A percentile compares a stretch with the other conserved stretches of the same genome.
These are phyloP conservation scores for Isochrysis galbana DNA, from an alignment of 78 protist species.

Conservation along the genomic window DNA sequence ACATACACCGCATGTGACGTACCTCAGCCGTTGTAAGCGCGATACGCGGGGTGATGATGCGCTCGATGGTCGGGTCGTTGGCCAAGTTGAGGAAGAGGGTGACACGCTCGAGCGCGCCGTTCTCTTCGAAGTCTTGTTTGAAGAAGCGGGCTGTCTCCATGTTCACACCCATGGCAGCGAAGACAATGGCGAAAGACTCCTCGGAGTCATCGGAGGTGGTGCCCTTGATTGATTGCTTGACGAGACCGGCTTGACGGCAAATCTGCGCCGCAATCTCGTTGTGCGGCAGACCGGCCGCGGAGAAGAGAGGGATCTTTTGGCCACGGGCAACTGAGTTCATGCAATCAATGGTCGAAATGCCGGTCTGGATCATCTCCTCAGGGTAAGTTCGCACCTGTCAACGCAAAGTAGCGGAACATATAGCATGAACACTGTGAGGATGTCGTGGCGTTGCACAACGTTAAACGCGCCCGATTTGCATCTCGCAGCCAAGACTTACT, in stretches of 20 bases:
- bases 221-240: constrained; percentile 68
- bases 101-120: constrained; percentile 89
- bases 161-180: constrained; percentile 99
- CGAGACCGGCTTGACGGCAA: constrained; percentile 96
- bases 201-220: constrained; percentile 78
- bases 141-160: constrained; percentile 99
- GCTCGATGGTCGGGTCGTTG: constrained; percentile 99
- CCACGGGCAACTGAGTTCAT: constrained; percentile 99
- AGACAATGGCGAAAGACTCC: constrained; percentile 98
- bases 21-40: constrained; percentile 53
- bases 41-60: constrained; percentile 97
- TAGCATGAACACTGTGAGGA: no score
- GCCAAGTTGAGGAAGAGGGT: constrained; percentile 98
- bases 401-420: no score
- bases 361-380: constrained; percentile 99
- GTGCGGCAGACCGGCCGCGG: constrained; percentile 99
- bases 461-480: no score
- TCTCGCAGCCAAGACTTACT: no score
- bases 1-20: no score
- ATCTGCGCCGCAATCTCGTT: constrained; percentile 99
- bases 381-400: constrained; percentile 97
- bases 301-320: constrained; percentile 99
- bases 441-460: no score
- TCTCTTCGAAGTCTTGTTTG: constrained; percentile 96
- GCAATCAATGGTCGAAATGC: constrained; percentile 97